These are phyloP conservation scores for Amanita pallidorosea DNA, from an alignment of 768 basidiomycete species.

Conservation along the genomic window DNA sequence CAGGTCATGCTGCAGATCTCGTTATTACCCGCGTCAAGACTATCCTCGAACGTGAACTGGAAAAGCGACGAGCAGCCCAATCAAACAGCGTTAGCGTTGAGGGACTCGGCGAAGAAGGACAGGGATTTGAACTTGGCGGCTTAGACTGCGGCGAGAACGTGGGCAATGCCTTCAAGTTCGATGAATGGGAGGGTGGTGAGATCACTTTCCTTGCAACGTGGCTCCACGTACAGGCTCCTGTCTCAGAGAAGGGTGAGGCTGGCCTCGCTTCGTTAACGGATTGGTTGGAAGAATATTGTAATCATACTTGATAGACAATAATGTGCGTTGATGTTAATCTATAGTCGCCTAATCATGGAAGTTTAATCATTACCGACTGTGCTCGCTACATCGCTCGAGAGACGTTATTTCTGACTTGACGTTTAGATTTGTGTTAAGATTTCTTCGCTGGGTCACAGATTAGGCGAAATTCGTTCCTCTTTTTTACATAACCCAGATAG, in stretches of 20 bases:
- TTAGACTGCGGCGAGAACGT: conserved; percentile 53
- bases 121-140: conserved; percentile 57
- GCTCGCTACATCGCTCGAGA: too few species aligned
- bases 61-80: conserved; percentile 60
- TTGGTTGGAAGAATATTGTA: conserved; percentile 33
- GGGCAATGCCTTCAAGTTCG: conserved; percentile 56
- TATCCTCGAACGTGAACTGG: conserved; percentile 76
- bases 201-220: conserved; percentile 56
- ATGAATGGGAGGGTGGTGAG: conserved; percentile 82
- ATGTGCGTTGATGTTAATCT: background rate
- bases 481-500: too few species aligned
- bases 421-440: too few species aligned
- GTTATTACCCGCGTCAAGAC: conserved; percentile 64
- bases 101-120: conserved; percentile 61
- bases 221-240: conserved; percentile 16
- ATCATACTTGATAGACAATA: background rate
- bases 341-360: background rate
- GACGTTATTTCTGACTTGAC: too few species aligned
- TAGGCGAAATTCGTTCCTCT: too few species aligned
- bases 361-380: too few species aligned
- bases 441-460: too few species aligned
- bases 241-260: conserved; percentile 18
- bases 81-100: conserved; percentile 61
- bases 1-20: conserved; percentile 26
- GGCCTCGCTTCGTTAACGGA: conserved; percentile 33